phyloP scores from a whole-genome alignment of 2,329 filamentous ascomycete species.

The Stagonosporopsis vannaccii region DNA sequence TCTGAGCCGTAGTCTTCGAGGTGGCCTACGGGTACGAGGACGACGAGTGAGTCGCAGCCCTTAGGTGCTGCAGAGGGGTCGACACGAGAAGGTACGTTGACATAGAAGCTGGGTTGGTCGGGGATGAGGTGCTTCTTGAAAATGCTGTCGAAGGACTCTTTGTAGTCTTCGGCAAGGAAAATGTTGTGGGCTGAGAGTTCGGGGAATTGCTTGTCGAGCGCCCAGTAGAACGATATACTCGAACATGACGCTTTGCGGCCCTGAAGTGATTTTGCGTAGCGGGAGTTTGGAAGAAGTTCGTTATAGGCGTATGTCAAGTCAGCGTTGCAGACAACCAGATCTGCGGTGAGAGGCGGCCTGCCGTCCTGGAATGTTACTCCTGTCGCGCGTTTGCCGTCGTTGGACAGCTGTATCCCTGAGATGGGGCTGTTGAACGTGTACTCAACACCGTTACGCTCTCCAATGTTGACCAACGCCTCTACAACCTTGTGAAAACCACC shows the following conservation, averaged over 20 bases:
- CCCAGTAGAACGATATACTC: conserved; percentile 81
- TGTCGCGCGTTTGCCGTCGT: conserved; percentile 61
- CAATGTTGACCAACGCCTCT: conserved; percentile 69
- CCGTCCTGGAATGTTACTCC: conserved; percentile 68
- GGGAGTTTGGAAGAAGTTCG: conserved; percentile 67
- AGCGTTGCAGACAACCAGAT: conserved; percentile 74
- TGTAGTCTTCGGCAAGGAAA: conserved; percentile 76
- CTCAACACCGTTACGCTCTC: conserved; percentile 66
- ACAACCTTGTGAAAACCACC: conserved; percentile 73
- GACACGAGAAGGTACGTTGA: conserved; percentile 76
- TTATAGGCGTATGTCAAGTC: conserved; percentile 79
- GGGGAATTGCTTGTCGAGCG: conserved; percentile 65
- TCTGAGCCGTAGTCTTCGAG: conserved; percentile 57
- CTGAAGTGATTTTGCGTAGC: conserved; percentile 52
- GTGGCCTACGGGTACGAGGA: conserved; percentile 76
- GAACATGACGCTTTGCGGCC: conserved; percentile 70
- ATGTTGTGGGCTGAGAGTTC: conserved; percentile 77
- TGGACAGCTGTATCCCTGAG: conserved; percentile 60
- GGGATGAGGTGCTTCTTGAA: conserved; percentile 75
- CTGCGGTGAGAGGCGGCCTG: conserved; percentile 63
- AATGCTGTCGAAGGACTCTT: conserved; percentile 76
- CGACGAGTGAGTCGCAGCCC: conserved; percentile 70
- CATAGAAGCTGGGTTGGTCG: conserved; percentile 74
- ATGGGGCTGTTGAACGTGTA: conserved; percentile 69
- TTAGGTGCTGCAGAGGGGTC: conserved; percentile 72